These are phyloP conservation scores for Nematocida ironsii DNA, from an alignment of 371 early-diverging fungal species.

Conservation along the genomic window DNA sequence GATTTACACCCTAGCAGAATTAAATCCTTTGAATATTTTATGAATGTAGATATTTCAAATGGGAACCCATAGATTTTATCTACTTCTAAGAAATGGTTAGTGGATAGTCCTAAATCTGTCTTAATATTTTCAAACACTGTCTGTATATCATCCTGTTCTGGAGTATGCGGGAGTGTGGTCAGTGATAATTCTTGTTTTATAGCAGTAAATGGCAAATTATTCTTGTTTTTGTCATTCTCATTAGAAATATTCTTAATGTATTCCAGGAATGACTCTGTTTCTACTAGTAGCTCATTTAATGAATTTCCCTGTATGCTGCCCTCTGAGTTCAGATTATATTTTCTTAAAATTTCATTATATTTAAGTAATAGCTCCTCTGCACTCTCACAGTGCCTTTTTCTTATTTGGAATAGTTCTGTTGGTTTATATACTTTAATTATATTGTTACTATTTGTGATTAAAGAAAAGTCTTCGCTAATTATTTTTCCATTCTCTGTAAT, in stretches of 20 bases:
- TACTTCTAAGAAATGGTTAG: conserved; percentile 17
- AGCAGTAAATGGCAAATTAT: conserved; percentile 11
- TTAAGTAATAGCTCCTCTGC: background rate
- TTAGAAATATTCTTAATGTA: background rate
- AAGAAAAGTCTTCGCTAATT: background rate
- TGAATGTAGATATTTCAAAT: conserved; percentile 25
- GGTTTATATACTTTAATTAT: conserved; percentile 26
- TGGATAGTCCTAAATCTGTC: conserved; percentile 21
- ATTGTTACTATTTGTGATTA: conserved; percentile 6
- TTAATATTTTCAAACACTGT: background rate
- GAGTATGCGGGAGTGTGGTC: background rate
- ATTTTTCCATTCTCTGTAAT: background rate
- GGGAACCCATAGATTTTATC: conserved; percentile 40
- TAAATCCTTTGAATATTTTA: background rate
- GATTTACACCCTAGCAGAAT: conserved; percentile 29
- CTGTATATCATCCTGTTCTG: conserved; percentile 7
- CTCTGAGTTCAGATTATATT: background rate
- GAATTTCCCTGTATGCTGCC: background rate
- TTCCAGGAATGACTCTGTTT: background rate
- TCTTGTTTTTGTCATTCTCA: background rate
- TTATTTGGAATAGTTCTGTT: background rate
- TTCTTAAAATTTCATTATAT: background rate
- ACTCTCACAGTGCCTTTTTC: background rate
- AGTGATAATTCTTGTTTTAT: conserved; percentile 35
- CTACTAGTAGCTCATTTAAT: background rate